Base-by-base conservation (phyloP, 108 stramenopile species). In the Nitzschia inconspicua region DNA sequence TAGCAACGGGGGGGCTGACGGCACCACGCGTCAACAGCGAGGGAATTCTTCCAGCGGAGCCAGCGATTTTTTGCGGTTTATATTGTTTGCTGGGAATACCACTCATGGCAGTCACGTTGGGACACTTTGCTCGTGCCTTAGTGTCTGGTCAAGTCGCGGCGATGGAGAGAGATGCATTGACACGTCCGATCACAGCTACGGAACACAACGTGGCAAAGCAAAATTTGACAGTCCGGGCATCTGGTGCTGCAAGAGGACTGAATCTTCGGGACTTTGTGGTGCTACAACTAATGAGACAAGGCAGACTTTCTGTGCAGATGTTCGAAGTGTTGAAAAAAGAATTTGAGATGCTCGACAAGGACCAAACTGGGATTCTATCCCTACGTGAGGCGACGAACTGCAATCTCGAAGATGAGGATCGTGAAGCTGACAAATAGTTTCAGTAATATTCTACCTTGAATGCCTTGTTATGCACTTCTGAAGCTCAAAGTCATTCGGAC, bases 1-100 rank as follows among this genome's bases (percentile, higher is more conserved):
- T 86, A 5, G 81, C 85, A 9, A 86, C 85, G 10, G 85, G 85
- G 2, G 85, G 85, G 11, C 47, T 86, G 34, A 86, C 85, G 0
- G 85, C 73, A 14, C 85, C 85, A 11, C 65, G 60, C 7, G 82
- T 83, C 13, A 65, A 80, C 47, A 47, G 35, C 22, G 48, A 68
- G 22, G 85, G 85, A 5, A 77, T 83, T 29, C 47, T 86, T 20
- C 81, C 81, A 0, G 35, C 82, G 9, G 52, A 66, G 9, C 63
- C 80, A 10, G 69, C 81, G 9, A 57, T 83, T 28, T 86, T 86
- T 58, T 83, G 81, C 46, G 85, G 85, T 1, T 9, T 78, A 13
- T 86, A 66, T 55, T 86, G 80, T 64, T 64, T 86, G 18, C 64
- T 86, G 44, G 85, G 85, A 2, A 73, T 86, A 31, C 80, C 80